A percentile compares a stretch with the other conserved stretches of the same genome.
Conservation (phyloP, 2,329 filamentous ascomycete species). For the Pseudonectria buxi region DNA sequence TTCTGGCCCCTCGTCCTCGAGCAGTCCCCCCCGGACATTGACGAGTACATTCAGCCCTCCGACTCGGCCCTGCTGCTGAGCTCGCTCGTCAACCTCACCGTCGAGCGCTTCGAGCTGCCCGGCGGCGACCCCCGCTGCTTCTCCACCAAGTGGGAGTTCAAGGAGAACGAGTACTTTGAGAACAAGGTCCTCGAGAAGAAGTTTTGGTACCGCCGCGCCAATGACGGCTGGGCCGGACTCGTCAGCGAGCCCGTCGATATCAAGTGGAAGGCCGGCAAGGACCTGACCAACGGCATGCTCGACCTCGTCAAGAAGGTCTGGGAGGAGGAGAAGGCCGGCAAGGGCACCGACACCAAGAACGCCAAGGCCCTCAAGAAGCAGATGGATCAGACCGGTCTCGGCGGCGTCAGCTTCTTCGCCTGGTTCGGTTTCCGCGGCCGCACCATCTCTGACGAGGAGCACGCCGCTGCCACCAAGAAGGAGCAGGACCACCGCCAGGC, state of each 20-base stretch:
- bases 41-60: conserved; percentile 77
- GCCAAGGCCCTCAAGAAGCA: conserved; percentile 46
- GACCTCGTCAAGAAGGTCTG: conserved; percentile 65
- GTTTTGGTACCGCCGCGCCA: conserved; percentile 73
- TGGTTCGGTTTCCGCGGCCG: conserved; percentile 78
- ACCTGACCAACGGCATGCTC: conserved; percentile 75
- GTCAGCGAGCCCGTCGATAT: conserved; percentile 87
- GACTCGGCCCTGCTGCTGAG: conserved; percentile 69
- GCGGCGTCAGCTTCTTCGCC: conserved; percentile 73
- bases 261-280: conserved; percentile 73
- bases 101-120: conserved; percentile 75
- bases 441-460: conserved; percentile 67
- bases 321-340: conserved; percentile 47
- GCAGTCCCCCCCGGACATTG: conserved; percentile 76
- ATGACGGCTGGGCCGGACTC: conserved; percentile 64
- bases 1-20: conserved; percentile 97
- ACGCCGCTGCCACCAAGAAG: conserved; percentile 51
- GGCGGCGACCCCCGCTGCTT: conserved; percentile 75
- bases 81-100: conserved; percentile 60
- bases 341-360: conserved; percentile 37
- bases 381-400: conserved; percentile 55
- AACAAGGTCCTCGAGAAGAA: conserved; percentile 79
- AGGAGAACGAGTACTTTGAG: conserved; percentile 74
- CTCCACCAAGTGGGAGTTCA: conserved; percentile 70
- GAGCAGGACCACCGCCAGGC: conserved; percentile 50